These are phyloP conservation scores for Neurospora crassa DNA, from an alignment of 2,329 filamentous ascomycete genomes.

Conservation along the genomic window DNA sequence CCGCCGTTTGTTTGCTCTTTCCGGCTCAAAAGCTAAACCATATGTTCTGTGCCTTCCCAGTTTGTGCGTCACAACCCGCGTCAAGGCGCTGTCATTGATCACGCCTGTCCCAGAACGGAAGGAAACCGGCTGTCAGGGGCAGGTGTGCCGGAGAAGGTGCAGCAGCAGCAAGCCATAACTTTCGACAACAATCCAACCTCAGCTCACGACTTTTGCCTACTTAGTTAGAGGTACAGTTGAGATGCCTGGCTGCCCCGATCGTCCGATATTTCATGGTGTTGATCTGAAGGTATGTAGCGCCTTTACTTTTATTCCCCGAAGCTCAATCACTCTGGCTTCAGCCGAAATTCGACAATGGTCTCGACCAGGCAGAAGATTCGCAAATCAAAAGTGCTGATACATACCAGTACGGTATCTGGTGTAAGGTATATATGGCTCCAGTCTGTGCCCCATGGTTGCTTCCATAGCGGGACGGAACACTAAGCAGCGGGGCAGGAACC, in stretches of 20 bases:
- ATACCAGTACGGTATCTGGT: too few species aligned
- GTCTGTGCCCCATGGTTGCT: neutral
- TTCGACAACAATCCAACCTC: neutral
- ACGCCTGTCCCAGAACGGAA: conserved; percentile 6
- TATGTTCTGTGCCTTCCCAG: neutral
- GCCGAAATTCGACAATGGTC: neutral
- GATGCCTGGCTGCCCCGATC: neutral
- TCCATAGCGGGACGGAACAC: neutral
- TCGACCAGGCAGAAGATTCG: neutral
- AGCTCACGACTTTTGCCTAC: neutral
- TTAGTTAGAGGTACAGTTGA: neutral
- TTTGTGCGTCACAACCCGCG: neutral
- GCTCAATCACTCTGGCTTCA: neutral
- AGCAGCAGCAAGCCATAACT: neutral
- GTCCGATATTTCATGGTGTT: neutral
- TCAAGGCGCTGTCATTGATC: neutral
- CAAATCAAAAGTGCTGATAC: neutral
- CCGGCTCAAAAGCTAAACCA: neutral
- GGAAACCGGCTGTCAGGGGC: conserved; percentile 1
- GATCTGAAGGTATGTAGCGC: neutral
- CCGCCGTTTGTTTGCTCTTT: neutral
- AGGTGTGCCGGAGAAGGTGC: neutral
- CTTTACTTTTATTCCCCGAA: neutral
- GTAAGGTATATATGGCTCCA: neutral
- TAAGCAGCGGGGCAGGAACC: neutral